Base-by-base conservation (phyloP, 2,329 filamentous ascomycete species). In the Rhinocladiella similis region DNA sequence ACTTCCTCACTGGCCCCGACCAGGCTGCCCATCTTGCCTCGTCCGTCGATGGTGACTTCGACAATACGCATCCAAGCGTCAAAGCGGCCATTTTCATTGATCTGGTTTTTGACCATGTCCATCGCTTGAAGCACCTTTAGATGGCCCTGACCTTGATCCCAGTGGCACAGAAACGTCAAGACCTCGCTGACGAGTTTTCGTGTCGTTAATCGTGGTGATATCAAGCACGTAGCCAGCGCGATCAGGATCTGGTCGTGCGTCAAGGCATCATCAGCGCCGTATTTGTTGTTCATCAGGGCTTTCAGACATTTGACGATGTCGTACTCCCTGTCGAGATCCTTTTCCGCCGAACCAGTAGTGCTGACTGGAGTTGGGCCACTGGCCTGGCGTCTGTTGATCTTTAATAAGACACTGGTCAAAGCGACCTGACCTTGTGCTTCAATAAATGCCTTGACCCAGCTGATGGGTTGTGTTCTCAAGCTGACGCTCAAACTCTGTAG, bases 11-110 rank as follows among this genome's bases (percentile, higher is more conserved):
- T 97, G 29, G 94, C 94, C 63, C 94, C 94, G 25, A 99, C 94
- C 66, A 97, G 80, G 76, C 92, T 97, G 67, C 94, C 94, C 91
- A 99, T 97, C 81, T 97, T 99, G 67, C 94, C 94, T 68, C 94
- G 88, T 38, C 94, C 94, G 73, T 97, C 94, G 62, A 97, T 86
- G 1, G 93, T 97, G 66, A 97, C 93, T 75, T 97, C 94, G 41
- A 97, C 93, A 58, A 97, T 88, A 57, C 94, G 90, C 90, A 99
- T 96, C 94, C 94, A 99, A 36, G 92, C 87, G 73, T 99, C 94
- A 69, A 99, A 99, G 1, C 94, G 86, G 38, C 94, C 93, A 74
- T 95, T 97, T 72, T 97, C 94, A 60, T 88, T 89, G 68, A 92
- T 87, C 67, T 91, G 85, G 43, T 82, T 83, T 75, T 97, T 97